Base-by-base conservation (phyloP, 106 monocot genomes). In the Allium fistulosum region DNA sequence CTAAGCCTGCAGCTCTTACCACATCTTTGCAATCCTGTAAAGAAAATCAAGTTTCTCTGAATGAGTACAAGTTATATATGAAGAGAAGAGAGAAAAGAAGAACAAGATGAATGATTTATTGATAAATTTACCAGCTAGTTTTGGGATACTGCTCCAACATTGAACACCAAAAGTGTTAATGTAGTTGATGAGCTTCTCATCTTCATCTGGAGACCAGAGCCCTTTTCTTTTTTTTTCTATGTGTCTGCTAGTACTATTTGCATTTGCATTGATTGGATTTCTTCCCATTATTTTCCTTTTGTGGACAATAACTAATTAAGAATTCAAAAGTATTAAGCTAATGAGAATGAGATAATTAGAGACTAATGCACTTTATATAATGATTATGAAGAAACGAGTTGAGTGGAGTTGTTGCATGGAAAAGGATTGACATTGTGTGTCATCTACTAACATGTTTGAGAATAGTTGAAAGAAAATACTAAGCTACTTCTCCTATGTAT, bases 1-100 rank as follows among this genome's bases (percentile, higher is more conserved):
- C 87, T 77, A 16, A 87, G 69, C 69, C 87, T 71, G 68, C 87
- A 87, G 51, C 87, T 89, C 85, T 89, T 89, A 14, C 89, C 89
- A 51, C 88, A 89, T 57, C 88, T 82, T 59, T 85, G 85, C 48
- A 88, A 57, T 48, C 88, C 88, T 88, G 68, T 49, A 71, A 66
- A 15, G 9, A 46, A 55, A 55, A 55, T 8, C 15, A 1, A 55
- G 53, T 6, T 53, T 13, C 52, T 10, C 9, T 13, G 52, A 1
- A 8, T 12, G 11, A 55, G 15, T 55, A 12, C 11, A 55, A 12
- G 15, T 12, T 55, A 55, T 10, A 53, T 53, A 53, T 55, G 53
- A 55, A 55, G 15, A 15, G 15, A 55, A 55, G 11, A 55, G 53
- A 12, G 11, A 12, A 12, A 55, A 55, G 15, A 55, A 12, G 13